Evolutionary conservation across 1,284 basidiomycete genomes (phyloP).

Genomic region (Puccinia polysora): DNA sequence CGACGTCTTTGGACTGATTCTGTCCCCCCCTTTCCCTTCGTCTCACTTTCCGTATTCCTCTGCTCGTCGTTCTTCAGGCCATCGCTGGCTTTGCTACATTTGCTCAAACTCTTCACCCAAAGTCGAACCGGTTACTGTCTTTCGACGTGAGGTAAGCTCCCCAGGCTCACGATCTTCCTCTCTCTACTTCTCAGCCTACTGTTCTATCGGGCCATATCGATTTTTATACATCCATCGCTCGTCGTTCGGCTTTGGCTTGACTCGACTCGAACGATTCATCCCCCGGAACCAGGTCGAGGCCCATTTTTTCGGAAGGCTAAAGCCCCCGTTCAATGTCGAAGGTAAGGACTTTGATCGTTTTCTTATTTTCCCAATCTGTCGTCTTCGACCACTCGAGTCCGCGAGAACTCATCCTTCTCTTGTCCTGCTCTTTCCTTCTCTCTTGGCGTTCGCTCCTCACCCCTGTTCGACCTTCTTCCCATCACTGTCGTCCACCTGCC

Average conservation of each 20-base stretch:
- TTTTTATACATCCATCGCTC: no score
- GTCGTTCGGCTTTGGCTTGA: not conserved
- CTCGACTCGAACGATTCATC: not conserved
- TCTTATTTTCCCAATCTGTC: not conserved
- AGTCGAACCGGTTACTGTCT: conserved; percentile 50
- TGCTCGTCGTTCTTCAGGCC: conserved; percentile 45
- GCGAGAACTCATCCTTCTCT: not conserved
- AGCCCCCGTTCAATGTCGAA: conserved; percentile 51
- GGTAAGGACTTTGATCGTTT: conserved; percentile 1
- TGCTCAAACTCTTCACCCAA: conserved; percentile 47
- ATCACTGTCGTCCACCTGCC: not conserved
- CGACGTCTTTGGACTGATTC: not conserved
- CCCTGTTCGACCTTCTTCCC: not conserved
- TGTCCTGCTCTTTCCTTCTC: not conserved
- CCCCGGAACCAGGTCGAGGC: conserved; percentile 34
- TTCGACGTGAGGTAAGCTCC: conserved; percentile 48
- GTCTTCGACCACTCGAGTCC: not conserved
- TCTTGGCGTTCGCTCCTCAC: not conserved
- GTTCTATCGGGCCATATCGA: no score
- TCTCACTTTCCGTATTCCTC: not conserved
- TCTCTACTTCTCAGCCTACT: not conserved
- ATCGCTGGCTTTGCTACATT: conserved; percentile 52
- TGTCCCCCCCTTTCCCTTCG: not conserved
- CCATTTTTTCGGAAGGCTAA: conserved; percentile 52
- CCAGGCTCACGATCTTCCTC: no score